Percentiles rank a stretch among this genome's conserved stretches.
These are phyloP conservation scores for Pseudocercospora fijiensis DNA, from an alignment of 2,329 filamentous ascomycete species.

Conservation along the genomic window DNA sequence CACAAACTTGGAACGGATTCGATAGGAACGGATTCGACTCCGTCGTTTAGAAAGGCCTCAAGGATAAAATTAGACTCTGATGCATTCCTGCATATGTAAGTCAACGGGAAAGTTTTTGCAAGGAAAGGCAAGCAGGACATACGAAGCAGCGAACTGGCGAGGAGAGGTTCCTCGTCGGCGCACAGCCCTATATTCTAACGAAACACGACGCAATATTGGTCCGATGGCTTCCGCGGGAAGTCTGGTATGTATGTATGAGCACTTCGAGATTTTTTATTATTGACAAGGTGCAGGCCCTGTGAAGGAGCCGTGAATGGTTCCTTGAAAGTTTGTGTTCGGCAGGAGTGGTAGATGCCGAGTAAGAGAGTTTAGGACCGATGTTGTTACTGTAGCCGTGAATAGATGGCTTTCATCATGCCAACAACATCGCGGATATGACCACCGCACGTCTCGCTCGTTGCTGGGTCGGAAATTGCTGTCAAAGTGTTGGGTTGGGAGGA, in stretches of 20 bases:
- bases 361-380: background rate
- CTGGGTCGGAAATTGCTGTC: slow-evolving; percentile 1
- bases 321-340: background rate
- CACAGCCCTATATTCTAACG: background rate
- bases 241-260: background rate
- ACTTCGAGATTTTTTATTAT: background rate
- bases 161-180: background rate
- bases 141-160: slow-evolving; percentile 3
- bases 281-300: background rate
- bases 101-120: background rate
- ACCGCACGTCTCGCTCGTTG: background rate
- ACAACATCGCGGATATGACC: background rate
- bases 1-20: slow-evolving; percentile 1
- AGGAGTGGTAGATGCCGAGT: background rate
- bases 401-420: too few relatives aligned
- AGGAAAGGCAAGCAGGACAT: slow-evolving; percentile 1
- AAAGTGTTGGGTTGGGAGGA: slow-evolving; percentile 3
- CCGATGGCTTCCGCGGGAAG: background rate
- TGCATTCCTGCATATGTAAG: slow-evolving; percentile 5
- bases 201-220: slow-evolving; percentile 1
- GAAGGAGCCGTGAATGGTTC: background rate
- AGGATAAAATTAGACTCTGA: background rate
- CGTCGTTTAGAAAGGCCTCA: background rate
- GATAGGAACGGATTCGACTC: slow-evolving; percentile 6
- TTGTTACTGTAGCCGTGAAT: background rate